Percentiles rank a stretch among this genome's conserved stretches.
Evolutionary conservation across 352 stramenopile species (phyloP).

Genomic region (Phytophthora europaea): DNA sequence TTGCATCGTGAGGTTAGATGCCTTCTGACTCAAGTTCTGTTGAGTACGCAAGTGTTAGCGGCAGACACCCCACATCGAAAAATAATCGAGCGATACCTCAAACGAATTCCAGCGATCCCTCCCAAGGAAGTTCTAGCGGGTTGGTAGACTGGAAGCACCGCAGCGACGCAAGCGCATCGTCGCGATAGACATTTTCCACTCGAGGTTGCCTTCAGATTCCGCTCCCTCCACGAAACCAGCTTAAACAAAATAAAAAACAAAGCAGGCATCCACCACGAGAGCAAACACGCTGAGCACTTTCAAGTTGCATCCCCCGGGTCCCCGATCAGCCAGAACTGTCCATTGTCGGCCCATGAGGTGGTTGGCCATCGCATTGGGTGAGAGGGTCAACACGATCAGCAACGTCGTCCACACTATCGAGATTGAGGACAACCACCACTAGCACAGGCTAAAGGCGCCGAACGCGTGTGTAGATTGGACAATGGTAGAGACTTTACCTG

Average conservation of each 20-base stretch:
- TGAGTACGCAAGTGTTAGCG: background rate
- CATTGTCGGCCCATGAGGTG: background rate
- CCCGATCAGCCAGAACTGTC: slow-evolving; percentile 10
- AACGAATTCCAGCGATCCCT: slow-evolving; percentile 23
- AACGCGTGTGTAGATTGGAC: background rate
- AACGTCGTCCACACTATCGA: background rate
- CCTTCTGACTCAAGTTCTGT: slow-evolving; percentile 48
- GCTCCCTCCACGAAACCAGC: slow-evolving; percentile 2
- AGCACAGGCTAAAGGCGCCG: background rate
- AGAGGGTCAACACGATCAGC: background rate
- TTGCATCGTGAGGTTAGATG: slow-evolving; percentile 33
- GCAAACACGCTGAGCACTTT: slow-evolving; percentile 7
- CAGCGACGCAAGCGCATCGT: background rate
- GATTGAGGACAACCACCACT: background rate
- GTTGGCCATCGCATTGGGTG: slow-evolving; percentile 1
- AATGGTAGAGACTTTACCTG: background rate
- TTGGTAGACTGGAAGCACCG: background rate
- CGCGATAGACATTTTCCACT: background rate
- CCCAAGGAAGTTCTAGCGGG: background rate
- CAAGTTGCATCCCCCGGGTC: background rate
- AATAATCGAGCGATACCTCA: slow-evolving; percentile 15
- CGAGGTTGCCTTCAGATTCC: too few relatives aligned
- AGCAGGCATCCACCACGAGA: background rate
- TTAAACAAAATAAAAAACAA: slow-evolving; percentile 15
- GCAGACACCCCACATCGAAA: background rate